Percentiles rank a stretch among this genome's conserved stretches.
phyloP scores from a whole-genome alignment of 2,329 filamentous ascomycete genomes.

The Rutstroemia sp. region DNA sequence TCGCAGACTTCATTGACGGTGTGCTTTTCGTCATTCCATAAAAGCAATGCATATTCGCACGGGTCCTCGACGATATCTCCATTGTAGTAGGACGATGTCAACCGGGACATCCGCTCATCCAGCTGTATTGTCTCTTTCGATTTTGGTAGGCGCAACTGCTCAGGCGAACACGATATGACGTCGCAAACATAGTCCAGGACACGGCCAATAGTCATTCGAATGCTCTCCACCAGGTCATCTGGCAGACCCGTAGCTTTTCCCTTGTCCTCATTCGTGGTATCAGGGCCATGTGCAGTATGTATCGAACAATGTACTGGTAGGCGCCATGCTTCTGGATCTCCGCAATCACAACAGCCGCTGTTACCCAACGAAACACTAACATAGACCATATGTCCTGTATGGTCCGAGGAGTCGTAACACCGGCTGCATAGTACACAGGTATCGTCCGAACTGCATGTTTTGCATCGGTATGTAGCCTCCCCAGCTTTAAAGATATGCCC shows the following conservation, averaged over 20 bases:
- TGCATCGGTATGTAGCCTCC: slow-evolving; percentile 89
- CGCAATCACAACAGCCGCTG: slow-evolving; percentile 94
- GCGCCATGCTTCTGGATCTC: slow-evolving; percentile 91
- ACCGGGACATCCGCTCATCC: slow-evolving; percentile 73
- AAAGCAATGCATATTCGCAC: slow-evolving; percentile 72
- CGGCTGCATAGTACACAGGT: slow-evolving; percentile 91
- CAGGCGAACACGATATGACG: slow-evolving; percentile 94
- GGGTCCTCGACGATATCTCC: slow-evolving; percentile 55
- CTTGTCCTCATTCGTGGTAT: slow-evolving; percentile 47
- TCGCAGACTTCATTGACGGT: slow-evolving; percentile 85
- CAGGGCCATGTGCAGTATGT: slow-evolving; percentile 59
- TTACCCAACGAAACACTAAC: slow-evolving; percentile 85
- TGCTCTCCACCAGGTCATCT: slow-evolving; percentile 65
- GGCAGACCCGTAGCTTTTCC: slow-evolving; percentile 57
- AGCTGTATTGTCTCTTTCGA: slow-evolving; percentile 70
- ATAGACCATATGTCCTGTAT: slow-evolving; percentile 85
- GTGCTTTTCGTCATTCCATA: slow-evolving; percentile 99
- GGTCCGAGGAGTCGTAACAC: slow-evolving; percentile 93
- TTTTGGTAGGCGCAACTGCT: slow-evolving; percentile 84
- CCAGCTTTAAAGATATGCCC: slow-evolving; percentile 95
- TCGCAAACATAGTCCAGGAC: slow-evolving; percentile 94
- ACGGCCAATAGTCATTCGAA: slow-evolving; percentile 78
- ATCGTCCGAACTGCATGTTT: slow-evolving; percentile 89
- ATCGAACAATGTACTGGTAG: slow-evolving; percentile 86
- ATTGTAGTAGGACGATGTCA: slow-evolving; percentile 68